phyloP scores from a whole-genome alignment of 768 basidiomycete genomes.

The Suillus sp. region DNA sequence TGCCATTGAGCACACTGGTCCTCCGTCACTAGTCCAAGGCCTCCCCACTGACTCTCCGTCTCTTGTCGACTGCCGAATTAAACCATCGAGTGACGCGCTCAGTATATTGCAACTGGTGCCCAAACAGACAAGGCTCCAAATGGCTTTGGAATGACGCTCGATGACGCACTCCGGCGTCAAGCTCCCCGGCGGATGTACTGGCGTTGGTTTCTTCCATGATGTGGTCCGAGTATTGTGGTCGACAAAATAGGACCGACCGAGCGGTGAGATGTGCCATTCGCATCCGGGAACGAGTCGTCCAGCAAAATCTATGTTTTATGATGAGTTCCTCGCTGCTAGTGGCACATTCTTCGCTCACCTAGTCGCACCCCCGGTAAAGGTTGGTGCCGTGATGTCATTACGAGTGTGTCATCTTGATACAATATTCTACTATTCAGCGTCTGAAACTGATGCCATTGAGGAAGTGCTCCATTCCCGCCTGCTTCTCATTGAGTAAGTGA shows the following conservation, averaged over 20 bases:
- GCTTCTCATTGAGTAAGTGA: background rate
- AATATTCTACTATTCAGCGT: too few relatives aligned
- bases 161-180: background rate
- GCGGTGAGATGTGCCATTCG: background rate
- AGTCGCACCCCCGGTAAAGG: too few relatives aligned
- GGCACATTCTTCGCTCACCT: too few relatives aligned
- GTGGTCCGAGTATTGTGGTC: background rate
- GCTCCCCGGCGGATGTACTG: background rate
- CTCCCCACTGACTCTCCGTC: background rate
- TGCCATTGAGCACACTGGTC: background rate
- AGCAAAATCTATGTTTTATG: background rate
- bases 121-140: background rate
- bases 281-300: background rate
- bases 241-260: slow-evolving; percentile 2
- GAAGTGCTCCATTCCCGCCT: background rate
- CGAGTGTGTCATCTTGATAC: too few relatives aligned
- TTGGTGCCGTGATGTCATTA: too few relatives aligned
- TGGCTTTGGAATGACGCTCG: background rate
- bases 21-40: background rate
- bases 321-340: background rate
- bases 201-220: background rate
- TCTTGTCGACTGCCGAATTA: background rate
- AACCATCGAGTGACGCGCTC: background rate
- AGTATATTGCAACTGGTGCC: background rate
- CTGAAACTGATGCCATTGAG: too few relatives aligned